Evolutionary conservation across 257 asterid species (phyloP), one percentile per base, ranked within the genome.

Genomic region (Solanum gandarillasii): DNA sequence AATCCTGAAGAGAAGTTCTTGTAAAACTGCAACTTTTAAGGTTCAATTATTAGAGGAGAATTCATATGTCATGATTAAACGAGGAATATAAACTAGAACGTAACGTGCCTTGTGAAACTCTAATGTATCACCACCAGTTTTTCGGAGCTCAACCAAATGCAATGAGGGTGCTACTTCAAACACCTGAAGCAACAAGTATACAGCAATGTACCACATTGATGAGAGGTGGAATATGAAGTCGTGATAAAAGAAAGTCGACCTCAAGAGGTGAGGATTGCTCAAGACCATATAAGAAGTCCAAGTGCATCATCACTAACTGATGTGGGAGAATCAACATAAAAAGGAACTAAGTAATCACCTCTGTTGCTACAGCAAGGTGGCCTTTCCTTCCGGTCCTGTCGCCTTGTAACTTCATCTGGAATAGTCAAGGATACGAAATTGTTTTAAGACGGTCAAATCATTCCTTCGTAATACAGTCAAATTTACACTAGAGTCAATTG

Each of bases 101-200:
- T 92, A 84, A 83, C 94, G 36, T 91, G 91, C 98, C 98, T 94
- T 95, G 91, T 95, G 95, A 89, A 93, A 95, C 92, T 95, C 98
- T 86, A 95, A 89, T 87, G 98, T 93, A 91, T 95, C 98, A 12
- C 98, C 98, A 14, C 96, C 93, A 72, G 94, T 93, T 92, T 95
- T 95, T 79, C 94, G 92, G 67, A 95, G 96, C 93, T 95, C 98
- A 84, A 95, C 98, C 93, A 94, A 91, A 88, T 95, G 98, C 91
- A 95, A 67, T 1, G 95, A 91, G 74, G 98, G 98, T 83, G 98
- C 98, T 88, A 95, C 96, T 93, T 95, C 98, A 87, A 95, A 95
- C 60, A 93, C 98, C 98, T 95, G 91, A 43, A 73, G 23, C 74
- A 52, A 71, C 86, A 88, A 89, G 70, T 62, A 60, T 13, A 34